These are phyloP conservation scores for Neofusicoccum ribis DNA, from an alignment of 2,329 filamentous ascomycete species.

Conservation along the genomic window DNA sequence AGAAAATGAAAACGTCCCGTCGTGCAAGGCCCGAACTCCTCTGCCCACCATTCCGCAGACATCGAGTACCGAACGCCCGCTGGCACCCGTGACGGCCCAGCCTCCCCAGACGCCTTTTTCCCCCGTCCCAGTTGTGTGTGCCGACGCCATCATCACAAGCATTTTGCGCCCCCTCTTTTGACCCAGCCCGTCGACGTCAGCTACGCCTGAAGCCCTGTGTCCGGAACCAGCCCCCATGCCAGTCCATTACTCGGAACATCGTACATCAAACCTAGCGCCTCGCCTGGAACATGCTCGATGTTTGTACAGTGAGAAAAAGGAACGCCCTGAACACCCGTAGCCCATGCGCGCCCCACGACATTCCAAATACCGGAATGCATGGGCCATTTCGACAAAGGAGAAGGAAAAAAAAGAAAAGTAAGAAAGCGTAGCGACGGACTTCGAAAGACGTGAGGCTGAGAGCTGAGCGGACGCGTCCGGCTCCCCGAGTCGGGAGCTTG, in stretches of 20 bases:
- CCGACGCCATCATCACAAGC: constrained; percentile 7
- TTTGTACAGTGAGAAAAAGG: constrained; percentile 19
- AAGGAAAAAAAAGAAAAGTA: background rate
- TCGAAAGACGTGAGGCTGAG: constrained; percentile 11
- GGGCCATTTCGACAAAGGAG: background rate
- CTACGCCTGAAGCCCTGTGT: constrained; percentile 1
- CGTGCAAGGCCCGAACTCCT: constrained; percentile 17
- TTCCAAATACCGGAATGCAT: constrained; percentile 11
- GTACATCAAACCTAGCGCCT: constrained; percentile 18
- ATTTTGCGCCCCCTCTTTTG: constrained; percentile 1
- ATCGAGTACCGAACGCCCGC: constrained; percentile 3
- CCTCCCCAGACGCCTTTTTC: constrained; percentile 3
- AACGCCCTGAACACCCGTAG: constrained; percentile 15
- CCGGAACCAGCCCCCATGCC: constrained; percentile 18
- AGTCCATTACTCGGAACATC: constrained; percentile 16
- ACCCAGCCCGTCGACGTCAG: background rate
- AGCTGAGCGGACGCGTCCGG: constrained; percentile 1
- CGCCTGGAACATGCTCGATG: constrained; percentile 18
- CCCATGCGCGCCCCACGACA: constrained; percentile 15
- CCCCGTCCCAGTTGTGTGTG: constrained; percentile 2
- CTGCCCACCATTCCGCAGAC: constrained; percentile 1
- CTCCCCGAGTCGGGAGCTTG: constrained; percentile 2
- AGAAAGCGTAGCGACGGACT: background rate
- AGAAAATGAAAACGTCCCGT: constrained; percentile 19
- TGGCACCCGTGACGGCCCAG: background rate